Evolutionary conservation across 2,329 filamentous ascomycete genomes (phyloP), one percentile per base, ranked within the genome.

Genomic region (Curvularia lunata): DNA sequence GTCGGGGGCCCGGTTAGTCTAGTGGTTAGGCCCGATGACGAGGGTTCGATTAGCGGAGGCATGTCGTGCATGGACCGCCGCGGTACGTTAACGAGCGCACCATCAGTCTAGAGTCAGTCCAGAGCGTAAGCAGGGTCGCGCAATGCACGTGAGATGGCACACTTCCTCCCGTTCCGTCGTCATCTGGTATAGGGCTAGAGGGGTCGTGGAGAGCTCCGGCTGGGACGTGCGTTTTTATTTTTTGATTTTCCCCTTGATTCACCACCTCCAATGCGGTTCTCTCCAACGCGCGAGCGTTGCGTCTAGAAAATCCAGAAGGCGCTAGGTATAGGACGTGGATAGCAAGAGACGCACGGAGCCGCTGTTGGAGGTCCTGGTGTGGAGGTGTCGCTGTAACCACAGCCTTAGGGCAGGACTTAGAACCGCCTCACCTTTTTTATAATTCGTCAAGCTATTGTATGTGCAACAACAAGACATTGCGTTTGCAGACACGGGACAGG

Each of bases 1-100:
- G 40, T 57, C 69, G 67, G 63, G 67, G 69, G 60, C 49, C 37
- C 59, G 61, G 61, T 52, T 58, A 48, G 43, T 48, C 56, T 56
- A 48, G 52, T 30, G 51, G 45, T 56, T 52, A 56, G 54, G 54
- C 27, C 54, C 50, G 50, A 58, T 58, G 55, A 54, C 50, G 55
- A 54, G 45, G 55, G 23, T 54, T 42, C n/a, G 55, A 54, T 58
- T 51, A 58, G 37, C 48, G 48, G 42, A 40, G 48, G 25, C 58
- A 60, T 61, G 58, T 61, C 54, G 51, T 61, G 58, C 58, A 61
- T 61, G 38, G 37, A 43, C 40, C 45, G 48, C 32, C 43, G 45
- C 54, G 49, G 54, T 51, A 53, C 54, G 45, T 37, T 50, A 48
- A 40, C 43, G 52, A 48, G 54, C 8, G 37, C 16, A 32, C 27